Base-by-base conservation (phyloP, 345 rosid species). In the Camelina hispida region DNA sequence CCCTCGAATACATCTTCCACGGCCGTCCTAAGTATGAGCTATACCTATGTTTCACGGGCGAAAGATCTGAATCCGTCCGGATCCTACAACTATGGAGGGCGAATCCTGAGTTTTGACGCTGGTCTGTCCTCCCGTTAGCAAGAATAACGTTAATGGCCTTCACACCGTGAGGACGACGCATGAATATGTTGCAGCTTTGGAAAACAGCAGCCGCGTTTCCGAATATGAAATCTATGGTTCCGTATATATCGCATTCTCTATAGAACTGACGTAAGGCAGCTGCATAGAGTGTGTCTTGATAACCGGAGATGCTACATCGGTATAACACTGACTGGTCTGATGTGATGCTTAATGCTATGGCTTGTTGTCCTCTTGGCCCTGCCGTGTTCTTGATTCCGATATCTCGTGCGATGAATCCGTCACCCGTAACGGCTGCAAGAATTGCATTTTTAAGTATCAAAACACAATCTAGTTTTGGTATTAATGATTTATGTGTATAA, bases 201-300 rank as follows among this genome's bases (percentile, higher is more conserved):
- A 93, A 93, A 13, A 93, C 90, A 0, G 97, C 98, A 1, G 87
- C 93, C 0, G 98, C 95, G 43, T 90, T 89, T 2, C 98, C 97
- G 22, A 92, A 92, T 50, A 92, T 90, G 68, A 90, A 92, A 74
- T 92, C 97, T 6, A 90, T 18, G 0, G 97, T 87, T 67, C 97
- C 95, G 6, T 79, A 81, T 28, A 93, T 87, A 79, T 87, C 93
- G 43, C 90, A 87, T 68, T 93, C 97, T 23, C 91, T 76, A 61
- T 93, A 93, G 83, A 93, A 93, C 35, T 93, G 98, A 6, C 97
- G 91, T 8, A 86, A 78, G 0, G 87, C 84, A 2, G 78, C 81
- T 2, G 98, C 91, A 43, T 86, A 93, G 1, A 93, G 74, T 0
- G 92, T 89, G 84, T 93, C 98, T 51, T 93, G 98, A 75, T 91